Conservation (phyloP, 208 protist genomes). For the Acanthamoeba triangularis region DNA sequence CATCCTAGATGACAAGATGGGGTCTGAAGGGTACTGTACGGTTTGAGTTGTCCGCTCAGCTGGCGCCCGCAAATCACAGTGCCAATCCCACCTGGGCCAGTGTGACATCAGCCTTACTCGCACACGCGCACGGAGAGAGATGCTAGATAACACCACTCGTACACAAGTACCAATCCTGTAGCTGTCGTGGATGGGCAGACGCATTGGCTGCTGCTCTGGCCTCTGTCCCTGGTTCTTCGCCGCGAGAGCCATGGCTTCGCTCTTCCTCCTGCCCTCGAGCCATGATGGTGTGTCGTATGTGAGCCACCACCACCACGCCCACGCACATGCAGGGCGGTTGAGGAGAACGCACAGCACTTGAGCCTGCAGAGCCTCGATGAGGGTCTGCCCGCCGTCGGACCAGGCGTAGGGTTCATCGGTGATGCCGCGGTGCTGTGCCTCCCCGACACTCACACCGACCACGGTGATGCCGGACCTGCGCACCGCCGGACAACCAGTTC, state of each 20-base stretch:
- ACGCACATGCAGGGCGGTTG: no score
- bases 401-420: not conserved
- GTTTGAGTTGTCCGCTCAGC: not conserved
- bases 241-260: not conserved
- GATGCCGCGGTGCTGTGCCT: not conserved
- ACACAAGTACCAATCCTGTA: not conserved
- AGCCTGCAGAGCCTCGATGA: not conserved
- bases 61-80: not conserved
- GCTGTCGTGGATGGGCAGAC: not conserved
- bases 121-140: no score
- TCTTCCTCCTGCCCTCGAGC: not conserved
- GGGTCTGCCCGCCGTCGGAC: not conserved
- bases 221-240: not conserved
- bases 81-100: not conserved
- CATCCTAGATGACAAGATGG: no score
- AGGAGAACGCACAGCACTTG: not conserved
- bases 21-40: no score
- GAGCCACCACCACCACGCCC: no score
- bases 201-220: not conserved
- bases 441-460: not conserved
- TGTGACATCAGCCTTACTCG: not conserved
- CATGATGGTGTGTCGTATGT: not conserved
- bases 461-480: not conserved
- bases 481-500: not conserved
- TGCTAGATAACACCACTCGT: no score